Evolutionary conservation across 2,329 filamentous ascomycete species (phyloP).

Genomic region (Leptodontidium sp.): DNA sequence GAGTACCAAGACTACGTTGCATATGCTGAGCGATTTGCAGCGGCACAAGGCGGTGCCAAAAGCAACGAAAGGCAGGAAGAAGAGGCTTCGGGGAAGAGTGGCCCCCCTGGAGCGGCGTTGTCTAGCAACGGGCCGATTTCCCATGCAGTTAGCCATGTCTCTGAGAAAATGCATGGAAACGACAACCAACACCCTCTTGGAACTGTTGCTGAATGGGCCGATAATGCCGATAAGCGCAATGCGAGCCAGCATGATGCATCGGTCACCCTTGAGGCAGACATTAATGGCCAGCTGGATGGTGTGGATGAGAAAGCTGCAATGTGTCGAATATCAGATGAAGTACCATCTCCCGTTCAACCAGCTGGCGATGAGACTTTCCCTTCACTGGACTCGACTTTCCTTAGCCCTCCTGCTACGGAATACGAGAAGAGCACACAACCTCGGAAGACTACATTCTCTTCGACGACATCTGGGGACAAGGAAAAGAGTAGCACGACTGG

Average conservation of each 20-base stretch:
- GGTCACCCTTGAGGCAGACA: slow-evolving; percentile 28
- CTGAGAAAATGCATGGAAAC: slow-evolving; percentile 41
- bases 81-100: slow-evolving; percentile 44
- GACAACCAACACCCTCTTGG: slow-evolving; percentile 37
- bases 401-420: slow-evolving; percentile 38
- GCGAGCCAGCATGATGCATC: slow-evolving; percentile 32
- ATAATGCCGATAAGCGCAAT: slow-evolving; percentile 38
- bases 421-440: slow-evolving; percentile 48
- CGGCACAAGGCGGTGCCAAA: slow-evolving; percentile 48
- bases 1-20: slow-evolving; percentile 71
- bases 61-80: slow-evolving; percentile 45
- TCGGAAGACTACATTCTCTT: slow-evolving; percentile 64
- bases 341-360: slow-evolving; percentile 51
- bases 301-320: slow-evolving; percentile 39
- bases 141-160: slow-evolving; percentile 34
- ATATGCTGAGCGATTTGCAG: slow-evolving; percentile 78
- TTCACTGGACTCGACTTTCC: slow-evolving; percentile 50
- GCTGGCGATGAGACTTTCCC: slow-evolving; percentile 57
- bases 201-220: slow-evolving; percentile 43
- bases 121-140: slow-evolving; percentile 28
- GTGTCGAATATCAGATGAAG: slow-evolving; percentile 44
- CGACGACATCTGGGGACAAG: slow-evolving; percentile 42
- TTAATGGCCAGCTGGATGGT: slow-evolving; percentile 38
- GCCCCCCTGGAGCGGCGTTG: slow-evolving; percentile 42
- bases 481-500: slow-evolving; percentile 31